Conservation (phyloP, 805 yeast species). For the Metschnikowia similis region DNA sequence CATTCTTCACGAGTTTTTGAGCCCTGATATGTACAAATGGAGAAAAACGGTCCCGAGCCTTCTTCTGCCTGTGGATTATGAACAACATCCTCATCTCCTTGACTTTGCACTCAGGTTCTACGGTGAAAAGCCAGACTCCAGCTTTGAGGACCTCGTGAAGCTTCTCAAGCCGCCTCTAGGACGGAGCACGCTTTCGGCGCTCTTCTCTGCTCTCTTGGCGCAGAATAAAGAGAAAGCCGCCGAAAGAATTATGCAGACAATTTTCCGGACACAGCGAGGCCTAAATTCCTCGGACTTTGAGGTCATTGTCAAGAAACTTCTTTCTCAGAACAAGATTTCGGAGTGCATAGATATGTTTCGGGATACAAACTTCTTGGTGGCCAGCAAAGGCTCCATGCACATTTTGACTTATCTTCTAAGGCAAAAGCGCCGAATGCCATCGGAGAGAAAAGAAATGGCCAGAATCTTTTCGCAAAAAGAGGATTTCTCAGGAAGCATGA, state of each 20-base stretch:
- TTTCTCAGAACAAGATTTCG: conserved; percentile 22
- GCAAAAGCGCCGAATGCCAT: background rate
- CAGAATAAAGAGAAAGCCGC: conserved; percentile 27
- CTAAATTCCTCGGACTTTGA: conserved; percentile 24
- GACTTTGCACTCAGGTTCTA: conserved; percentile 17
- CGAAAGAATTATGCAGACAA: conserved; percentile 25
- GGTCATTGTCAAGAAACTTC: conserved; percentile 23
- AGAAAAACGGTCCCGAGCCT: background rate
- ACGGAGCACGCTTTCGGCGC: conserved; percentile 29
- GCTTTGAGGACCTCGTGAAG: conserved; percentile 18
- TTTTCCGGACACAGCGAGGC: conserved; percentile 27
- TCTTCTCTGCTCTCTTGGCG: conserved; percentile 26
- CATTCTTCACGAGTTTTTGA: background rate
- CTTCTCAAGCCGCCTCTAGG: conserved; percentile 27
- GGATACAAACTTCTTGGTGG: conserved; percentile 16
- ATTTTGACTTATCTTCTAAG: background rate
- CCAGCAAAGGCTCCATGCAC: conserved; percentile 24
- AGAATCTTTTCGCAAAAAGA: no score
- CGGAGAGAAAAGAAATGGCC: background rate
- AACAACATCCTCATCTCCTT: conserved; percentile 6
- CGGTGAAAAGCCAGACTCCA: conserved; percentile 14
- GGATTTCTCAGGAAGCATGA: no score
- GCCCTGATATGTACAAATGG: background rate
- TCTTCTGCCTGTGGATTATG: background rate
- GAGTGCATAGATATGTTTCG: conserved; percentile 23